Evolutionary conservation across 495 filamentous ascomycete genomes (phyloP).

Genomic region (Collariella sp.): DNA sequence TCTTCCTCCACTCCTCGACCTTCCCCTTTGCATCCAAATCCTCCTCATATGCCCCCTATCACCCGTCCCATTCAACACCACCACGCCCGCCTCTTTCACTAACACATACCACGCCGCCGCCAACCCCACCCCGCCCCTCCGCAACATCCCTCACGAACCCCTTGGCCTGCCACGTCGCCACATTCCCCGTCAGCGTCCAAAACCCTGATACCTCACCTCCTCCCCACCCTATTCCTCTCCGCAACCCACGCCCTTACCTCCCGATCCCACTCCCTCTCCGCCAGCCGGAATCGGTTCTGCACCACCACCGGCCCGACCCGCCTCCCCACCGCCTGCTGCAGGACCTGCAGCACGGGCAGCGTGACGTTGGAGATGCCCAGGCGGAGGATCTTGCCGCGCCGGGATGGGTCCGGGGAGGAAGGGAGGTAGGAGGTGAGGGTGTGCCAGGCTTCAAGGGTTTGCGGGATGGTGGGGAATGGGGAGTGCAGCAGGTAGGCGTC

Average conservation of each 20-base stretch:
- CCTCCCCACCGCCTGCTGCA: slow-evolving; percentile 31
- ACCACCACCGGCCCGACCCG: slow-evolving; percentile 49
- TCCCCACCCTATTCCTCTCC: slow-evolving; percentile 22
- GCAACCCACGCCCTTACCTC: slow-evolving; percentile 54
- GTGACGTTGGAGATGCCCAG: slow-evolving; percentile 67
- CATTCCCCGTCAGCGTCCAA: slow-evolving; percentile 71
- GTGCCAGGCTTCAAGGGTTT: slow-evolving; percentile 59
- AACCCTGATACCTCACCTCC: slow-evolving; percentile 63
- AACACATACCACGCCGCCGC: slow-evolving; percentile 59
- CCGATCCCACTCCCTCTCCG: slow-evolving; percentile 51
- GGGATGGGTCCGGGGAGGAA: slow-evolving; percentile 10
- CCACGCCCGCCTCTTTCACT: slow-evolving; percentile 47
- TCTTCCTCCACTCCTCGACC: slow-evolving; percentile 42
- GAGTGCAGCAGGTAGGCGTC: slow-evolving; percentile 69
- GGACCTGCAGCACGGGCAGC: slow-evolving; percentile 42
- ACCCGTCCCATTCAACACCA: slow-evolving; percentile 64
- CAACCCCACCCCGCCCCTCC: slow-evolving; percentile 35
- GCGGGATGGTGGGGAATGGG: slow-evolving; percentile 46
- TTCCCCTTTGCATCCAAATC: slow-evolving; percentile 51
- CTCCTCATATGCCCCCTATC: slow-evolving; percentile 53
- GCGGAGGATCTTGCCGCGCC: slow-evolving; percentile 39
- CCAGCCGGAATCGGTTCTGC: slow-evolving; percentile 67
- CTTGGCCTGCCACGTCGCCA: slow-evolving; percentile 34
- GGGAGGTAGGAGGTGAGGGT: slow-evolving; percentile 58
- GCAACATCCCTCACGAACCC: slow-evolving; percentile 46